Evolutionary conservation across 768 basidiomycete genomes (phyloP).

Genomic region (Crassisporium funariophilum): DNA sequence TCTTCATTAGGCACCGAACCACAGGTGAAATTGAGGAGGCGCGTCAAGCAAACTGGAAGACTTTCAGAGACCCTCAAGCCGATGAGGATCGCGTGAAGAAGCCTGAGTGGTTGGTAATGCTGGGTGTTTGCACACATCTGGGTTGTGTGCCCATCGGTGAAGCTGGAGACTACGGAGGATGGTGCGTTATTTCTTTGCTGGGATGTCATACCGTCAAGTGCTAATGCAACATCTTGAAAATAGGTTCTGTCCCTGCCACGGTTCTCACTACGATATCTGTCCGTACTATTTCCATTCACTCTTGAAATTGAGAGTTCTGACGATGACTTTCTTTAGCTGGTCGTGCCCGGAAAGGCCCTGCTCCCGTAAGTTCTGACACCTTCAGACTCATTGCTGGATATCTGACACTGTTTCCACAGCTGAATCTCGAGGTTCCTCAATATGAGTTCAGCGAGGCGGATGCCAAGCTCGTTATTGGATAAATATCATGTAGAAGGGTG

Average conservation of each 20-base stretch:
- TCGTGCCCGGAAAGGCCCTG: slow-evolving; percentile 94
- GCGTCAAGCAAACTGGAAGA: slow-evolving; percentile 79
- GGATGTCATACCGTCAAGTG: too few species aligned
- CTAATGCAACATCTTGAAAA: too few species aligned
- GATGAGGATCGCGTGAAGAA: slow-evolving; percentile 90
- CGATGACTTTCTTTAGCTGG: slow-evolving; percentile 58
- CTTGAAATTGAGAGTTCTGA: slow-evolving; percentile 3
- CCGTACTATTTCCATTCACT: slow-evolving; percentile 25
- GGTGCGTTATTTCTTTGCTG: slow-evolving; percentile 53
- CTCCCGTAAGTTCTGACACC: slow-evolving; percentile 69
- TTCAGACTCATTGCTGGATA: slow-evolving; percentile 1
- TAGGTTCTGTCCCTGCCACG: slow-evolving; percentile 99
- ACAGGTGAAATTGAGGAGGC: slow-evolving; percentile 91
- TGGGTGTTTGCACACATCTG: slow-evolving; percentile 94
- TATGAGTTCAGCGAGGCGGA: slow-evolving; percentile 89
- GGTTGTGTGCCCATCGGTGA: slow-evolving; percentile 99
- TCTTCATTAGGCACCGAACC: slow-evolving; percentile 98
- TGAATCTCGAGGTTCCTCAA: slow-evolving; percentile 92
- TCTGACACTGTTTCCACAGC: slow-evolving; percentile 41
- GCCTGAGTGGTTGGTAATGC: slow-evolving; percentile 95
- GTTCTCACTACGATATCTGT: slow-evolving; percentile 98
- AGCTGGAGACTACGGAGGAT: slow-evolving; percentile 96
- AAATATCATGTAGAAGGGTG: slow-evolving; percentile 25
- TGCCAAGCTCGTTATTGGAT: slow-evolving; percentile 87
- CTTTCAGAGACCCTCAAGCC: slow-evolving; percentile 86